Evolutionary conservation across 2,329 filamentous ascomycete genomes (phyloP).

Genomic region (Arthroderma sp.): DNA sequence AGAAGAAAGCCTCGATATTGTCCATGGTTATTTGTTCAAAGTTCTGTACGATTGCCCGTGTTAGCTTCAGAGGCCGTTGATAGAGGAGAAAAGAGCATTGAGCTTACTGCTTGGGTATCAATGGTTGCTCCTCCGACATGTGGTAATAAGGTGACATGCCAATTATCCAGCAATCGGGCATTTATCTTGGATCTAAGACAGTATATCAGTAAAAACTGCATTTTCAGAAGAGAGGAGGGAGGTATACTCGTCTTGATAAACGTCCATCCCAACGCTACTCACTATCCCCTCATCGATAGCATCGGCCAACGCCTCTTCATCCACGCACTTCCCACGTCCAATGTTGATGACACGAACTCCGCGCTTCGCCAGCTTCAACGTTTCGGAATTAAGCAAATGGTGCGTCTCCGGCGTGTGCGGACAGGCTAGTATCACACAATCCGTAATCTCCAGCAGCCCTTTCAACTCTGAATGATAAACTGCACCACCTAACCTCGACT

Average conservation of each 20-base stretch:
- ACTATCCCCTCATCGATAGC: slow-evolving; percentile 56
- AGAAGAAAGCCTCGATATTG: slow-evolving; percentile 16
- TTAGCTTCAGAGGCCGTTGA: neutral
- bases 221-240: neutral
- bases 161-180: slow-evolving; percentile 14
- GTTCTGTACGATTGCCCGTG: slow-evolving; percentile 8
- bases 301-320: slow-evolving; percentile 59
- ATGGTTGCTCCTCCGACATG: slow-evolving; percentile 14
- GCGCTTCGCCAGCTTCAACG: slow-evolving; percentile 59
- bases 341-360: slow-evolving; percentile 66
- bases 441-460: slow-evolving; percentile 11
- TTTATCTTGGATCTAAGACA: slow-evolving; percentile 11
- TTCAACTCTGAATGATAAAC: slow-evolving; percentile 13
- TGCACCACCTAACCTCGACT: slow-evolving; percentile 10
- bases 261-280: slow-evolving; percentile 56
- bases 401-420: slow-evolving; percentile 42
- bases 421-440: slow-evolving; percentile 15
- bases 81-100: neutral
- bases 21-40: slow-evolving; percentile 15
- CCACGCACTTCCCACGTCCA: slow-evolving; percentile 60
- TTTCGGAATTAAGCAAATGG: slow-evolving; percentile 54
- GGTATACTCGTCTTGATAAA: slow-evolving; percentile 55
- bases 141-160: slow-evolving; percentile 14
- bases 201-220: neutral
- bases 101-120: slow-evolving; percentile 12